Evolutionary conservation across 805 yeast species (phyloP), one percentile per base, ranked within the genome.

Genomic region (Maudiozyma bulderi): DNA sequence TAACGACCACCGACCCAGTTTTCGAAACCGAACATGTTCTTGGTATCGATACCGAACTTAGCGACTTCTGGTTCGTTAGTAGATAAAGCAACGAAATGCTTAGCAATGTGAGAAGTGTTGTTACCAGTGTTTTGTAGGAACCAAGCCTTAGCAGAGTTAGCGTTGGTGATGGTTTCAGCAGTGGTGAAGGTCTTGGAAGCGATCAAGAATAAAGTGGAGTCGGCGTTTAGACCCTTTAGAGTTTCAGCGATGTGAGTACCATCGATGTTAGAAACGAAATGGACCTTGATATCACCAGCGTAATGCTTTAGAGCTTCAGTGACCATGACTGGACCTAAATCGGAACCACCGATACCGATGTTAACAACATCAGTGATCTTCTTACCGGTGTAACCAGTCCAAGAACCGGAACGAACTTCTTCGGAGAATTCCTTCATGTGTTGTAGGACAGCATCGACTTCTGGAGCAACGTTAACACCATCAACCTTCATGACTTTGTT

Each of bases 1-100:
- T 93, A 93, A 73, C 99, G 85, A 67, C 99, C 99, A 66, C 99
- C 99, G 56, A 93, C 99, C 99, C 99, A 93, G 73, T 75, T 84
- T 70, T 90, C 96, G 64, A 93, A 93, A 55, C 95, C 98, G 72
- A 93, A 93, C 99, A 93, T 93, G 78, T 93, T 93, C 69, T 81
- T 84, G 67, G 96, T 81, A 75, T 93, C 98, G 59, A 93, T 93
- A 65, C 99, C 99, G 63, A 93, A 93, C 73, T 87, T 86, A 62
- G 83, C 77, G 55, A 93, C 99, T 71, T 86, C 97, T 47, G 71
- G 72, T 53, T 87, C 95, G 70, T 93, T 93, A 55, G 99, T 93
- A 54, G 96, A 87, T 58, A 93, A 77, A 50, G 99, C 99, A 61
- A 83, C 99, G 66, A 93, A 93, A 77, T 93, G 99, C 78, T 91